phyloP scores from a whole-genome alignment of 495 filamentous ascomycete genomes.

The Penicillium lagena region DNA sequence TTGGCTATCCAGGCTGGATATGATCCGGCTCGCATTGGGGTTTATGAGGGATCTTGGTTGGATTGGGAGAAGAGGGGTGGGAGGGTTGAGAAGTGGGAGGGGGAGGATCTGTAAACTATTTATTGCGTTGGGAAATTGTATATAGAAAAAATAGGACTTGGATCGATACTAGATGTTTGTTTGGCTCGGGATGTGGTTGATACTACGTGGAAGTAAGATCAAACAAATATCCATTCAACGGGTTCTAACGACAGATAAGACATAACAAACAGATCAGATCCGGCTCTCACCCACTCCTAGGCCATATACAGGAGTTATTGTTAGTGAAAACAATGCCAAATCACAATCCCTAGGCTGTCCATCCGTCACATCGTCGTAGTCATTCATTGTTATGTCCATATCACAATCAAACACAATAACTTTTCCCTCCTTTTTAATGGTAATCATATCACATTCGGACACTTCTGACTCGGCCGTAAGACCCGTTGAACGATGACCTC shows the following conservation, averaged over 20 bases:
- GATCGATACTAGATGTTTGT: too few species aligned
- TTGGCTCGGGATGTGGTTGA: too few species aligned
- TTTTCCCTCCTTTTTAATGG: conserved; percentile 16
- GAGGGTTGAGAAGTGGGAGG: conserved; percentile 46
- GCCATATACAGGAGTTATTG: neutral
- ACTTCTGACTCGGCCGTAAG: conserved; percentile 2
- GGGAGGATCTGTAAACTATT: conserved; percentile 15
- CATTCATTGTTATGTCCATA: conserved; percentile 25
- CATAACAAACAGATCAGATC: too few species aligned
- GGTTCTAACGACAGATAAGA: too few species aligned
- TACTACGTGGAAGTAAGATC: too few species aligned
- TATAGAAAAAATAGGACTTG: too few species aligned
- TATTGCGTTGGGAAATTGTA: neutral
- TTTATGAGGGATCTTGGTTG: conserved; percentile 85
- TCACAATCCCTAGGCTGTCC: neutral
- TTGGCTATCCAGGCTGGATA: conserved; percentile 75
- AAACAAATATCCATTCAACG: too few species aligned
- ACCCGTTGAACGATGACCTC: neutral
- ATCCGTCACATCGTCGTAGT: neutral
- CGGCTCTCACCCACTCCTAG: too few species aligned
- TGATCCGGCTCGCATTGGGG: conserved; percentile 59
- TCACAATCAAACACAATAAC: conserved; percentile 17
- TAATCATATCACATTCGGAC: conserved; percentile 8
- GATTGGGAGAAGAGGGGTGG: conserved; percentile 77
- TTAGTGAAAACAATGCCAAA: neutral